Evolutionary conservation across 345 rosid species (phyloP), one percentile per base, ranked within the genome.

Genomic region (Melaleuca quinquenervia): DNA sequence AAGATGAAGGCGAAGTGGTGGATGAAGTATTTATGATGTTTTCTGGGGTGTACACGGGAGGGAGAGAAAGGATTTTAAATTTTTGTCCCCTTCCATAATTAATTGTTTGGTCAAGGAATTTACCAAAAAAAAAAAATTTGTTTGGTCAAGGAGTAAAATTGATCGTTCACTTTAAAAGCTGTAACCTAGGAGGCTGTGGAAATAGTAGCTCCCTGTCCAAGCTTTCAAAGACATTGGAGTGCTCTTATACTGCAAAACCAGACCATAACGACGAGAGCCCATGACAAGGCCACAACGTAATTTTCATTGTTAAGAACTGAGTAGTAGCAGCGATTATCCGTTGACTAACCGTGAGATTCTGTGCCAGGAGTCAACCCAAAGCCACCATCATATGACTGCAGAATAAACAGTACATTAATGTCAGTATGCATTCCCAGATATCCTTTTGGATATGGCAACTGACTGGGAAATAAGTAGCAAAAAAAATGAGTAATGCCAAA

Each of bases 321-420:
- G 85, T 5, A 83, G 70, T n/a, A n/a, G 70, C 36, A 52, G 8
- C 56, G 45, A 58, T 82, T 85, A 83, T 87, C 54, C 82, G 82
- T 84, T 88, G 88, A 92, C 98, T 94, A 91, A 97, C 99, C 99
- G 90, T 96, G 99, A 85, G 99, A 95, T 90, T 97, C 99, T 88
- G 92, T 90, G 88, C 98, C 98, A 88, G 99, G 98, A 84, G 76
- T 89, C 92, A 96, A 91, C 78, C 99, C 98, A 89, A 97, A 97
- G 89, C 99, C 99, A 83, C 99, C 99, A 87, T 96, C 98, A 91
- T 95, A 97, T 84, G 98, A 94, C 99, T 97, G 94, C 82, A 89
- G n/a, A 14, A 70, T 50, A 50, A 75, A 24, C 58, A 52, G 29
- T 26, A 70, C 48, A 70, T 20, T 70, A 36, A 32, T 50, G 62